Conservation (phyloP, 768 basidiomycete species). For the Rhizopogon vulgaris region DNA sequence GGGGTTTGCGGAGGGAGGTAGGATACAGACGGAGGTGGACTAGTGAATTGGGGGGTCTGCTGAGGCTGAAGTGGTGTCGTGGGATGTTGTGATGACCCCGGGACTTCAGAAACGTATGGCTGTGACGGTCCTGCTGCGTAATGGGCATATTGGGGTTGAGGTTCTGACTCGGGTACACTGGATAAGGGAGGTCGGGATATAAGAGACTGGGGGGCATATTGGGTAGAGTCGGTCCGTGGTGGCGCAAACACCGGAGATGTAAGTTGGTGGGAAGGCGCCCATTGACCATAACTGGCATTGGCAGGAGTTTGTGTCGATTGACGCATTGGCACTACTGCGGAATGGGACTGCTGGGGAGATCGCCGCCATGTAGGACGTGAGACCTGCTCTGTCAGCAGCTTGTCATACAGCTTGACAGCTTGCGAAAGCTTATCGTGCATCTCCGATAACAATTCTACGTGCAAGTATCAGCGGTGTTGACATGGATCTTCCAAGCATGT, state of each 20-base stretch:
- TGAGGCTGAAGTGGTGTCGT: slow-evolving; percentile 6
- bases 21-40: slow-evolving; percentile 4
- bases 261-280: slow-evolving; percentile 16
- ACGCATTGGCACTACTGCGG: not conserved
- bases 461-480: not conserved
- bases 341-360: slow-evolving; percentile 12
- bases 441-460: slow-evolving; percentile 74
- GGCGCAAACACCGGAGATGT: slow-evolving; percentile 14
- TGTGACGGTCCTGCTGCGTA: slow-evolving; percentile 3
- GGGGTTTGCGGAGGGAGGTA: slow-evolving; percentile 11
- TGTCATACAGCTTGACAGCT: slow-evolving; percentile 88
- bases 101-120: slow-evolving; percentile 1
- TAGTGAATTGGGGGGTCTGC: slow-evolving; percentile 8
- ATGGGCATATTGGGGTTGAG: slow-evolving; percentile 24
- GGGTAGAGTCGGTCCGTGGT: slow-evolving; percentile 11
- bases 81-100: slow-evolving; percentile 2
- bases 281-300: slow-evolving; percentile 26
- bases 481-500: not conserved
- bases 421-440: slow-evolving; percentile 95
- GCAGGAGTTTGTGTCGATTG: slow-evolving; percentile 12
- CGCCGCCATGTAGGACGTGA: slow-evolving; percentile 62
- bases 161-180: slow-evolving; percentile 20
- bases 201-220: slow-evolving; percentile 14
- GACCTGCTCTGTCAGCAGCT: slow-evolving; percentile 78
- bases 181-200: slow-evolving; percentile 22